Base-by-base conservation (phyloP, 176 grass and related monocot genomes). In the Bothriochloa decipiens region DNA sequence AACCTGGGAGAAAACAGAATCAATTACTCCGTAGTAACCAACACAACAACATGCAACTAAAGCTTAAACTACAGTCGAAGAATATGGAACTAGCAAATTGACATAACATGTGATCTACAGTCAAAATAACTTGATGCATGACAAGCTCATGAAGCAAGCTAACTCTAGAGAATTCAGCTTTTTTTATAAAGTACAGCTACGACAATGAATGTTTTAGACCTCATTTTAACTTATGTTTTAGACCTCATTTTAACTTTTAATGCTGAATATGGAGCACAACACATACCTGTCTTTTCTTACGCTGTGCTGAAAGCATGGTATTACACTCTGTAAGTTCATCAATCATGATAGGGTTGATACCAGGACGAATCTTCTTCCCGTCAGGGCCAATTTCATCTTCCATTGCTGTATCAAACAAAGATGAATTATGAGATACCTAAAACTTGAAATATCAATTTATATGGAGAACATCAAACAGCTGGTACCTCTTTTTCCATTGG, bases 321-420 rank as follows among this genome's bases (percentile, higher is more conserved):
- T 99, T 99, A 49, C 93, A 99, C 32, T 99, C 96, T 37, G 91
- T 91, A 83, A 99, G 90, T 84, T 99, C 96, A 60, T 91, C 93
- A 73, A 99, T 93, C 35, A 93, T 94, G 57, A 79, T 37, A 88
- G 91, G 83, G 80, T 89, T 91, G 81, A 99, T 96, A 89, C 96
- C 96, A 87, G 93, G 89, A 73, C 88, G 91, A 77, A 96, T 91
- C 81, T 86, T 96, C 91, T 99, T 99, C 22, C 93, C 93, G 23
- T 96, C 91, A 86, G 91, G 91, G 20, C 90, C 93, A 81, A 99
- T 81, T 86, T 89, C 96, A 85, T 96, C 96, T 74, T 94, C 90
- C 64, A 86, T 89, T 66, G 81, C 96, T 99, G 90, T 70, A 83
- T 76, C 41, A 20, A 85, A 77, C 37, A 84, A 81, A 69, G 12